Base-by-base conservation (phyloP, 1,139 yeast species). In the Sugiyamaella paludigena region DNA sequence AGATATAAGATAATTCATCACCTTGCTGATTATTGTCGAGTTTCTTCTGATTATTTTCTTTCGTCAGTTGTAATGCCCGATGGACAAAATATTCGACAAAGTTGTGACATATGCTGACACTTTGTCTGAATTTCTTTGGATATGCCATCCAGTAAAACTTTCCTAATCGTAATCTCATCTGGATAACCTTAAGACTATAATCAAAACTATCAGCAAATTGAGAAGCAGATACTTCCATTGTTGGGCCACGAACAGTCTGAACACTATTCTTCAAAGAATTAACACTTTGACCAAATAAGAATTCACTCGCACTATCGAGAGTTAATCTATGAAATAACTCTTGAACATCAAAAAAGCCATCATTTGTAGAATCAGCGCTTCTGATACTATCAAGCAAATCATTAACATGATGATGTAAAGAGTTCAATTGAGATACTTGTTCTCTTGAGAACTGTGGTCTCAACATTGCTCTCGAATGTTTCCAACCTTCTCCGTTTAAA, bases 391-490 rank as follows among this genome's bases (percentile, higher is more conserved):
- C 31, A n/a, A 54, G 33, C 31, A 58, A 46, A 13, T 38, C 46
- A 28, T 51, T 38, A n/a, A 48, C 45, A 40, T 58, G 61, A 10
- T 32, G 13, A 12, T 77, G 80, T 56, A 79, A 68, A 26, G 71
- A 53, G 48, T 68, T 65, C 39, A 79, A 73, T 55, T 77, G 81
- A 9, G 77, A 72, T 40, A 79, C 73, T 61, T 78, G 81, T 57
- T 77, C 81, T 51, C 80, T 68, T 19, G 78, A 71, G 64, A 79
- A 79, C 62, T 78, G 83, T 1, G 84, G 84, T 50, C 83, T 70
- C 58, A 79, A 71, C 76, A 79, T 66, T 1, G 80, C 75, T 44
- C 84, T 67, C 16, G 81, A 73, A 58, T 78, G 80, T 57, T 77
- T 76, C 84, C 84, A 79, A 2, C 77, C 80, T 36, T 68, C 72